Percentiles rank a stretch among this genome's conserved stretches.
These are phyloP conservation scores for Cytospora paraplurivora DNA, from an alignment of 2,329 filamentous ascomycete species.

Conservation along the genomic window DNA sequence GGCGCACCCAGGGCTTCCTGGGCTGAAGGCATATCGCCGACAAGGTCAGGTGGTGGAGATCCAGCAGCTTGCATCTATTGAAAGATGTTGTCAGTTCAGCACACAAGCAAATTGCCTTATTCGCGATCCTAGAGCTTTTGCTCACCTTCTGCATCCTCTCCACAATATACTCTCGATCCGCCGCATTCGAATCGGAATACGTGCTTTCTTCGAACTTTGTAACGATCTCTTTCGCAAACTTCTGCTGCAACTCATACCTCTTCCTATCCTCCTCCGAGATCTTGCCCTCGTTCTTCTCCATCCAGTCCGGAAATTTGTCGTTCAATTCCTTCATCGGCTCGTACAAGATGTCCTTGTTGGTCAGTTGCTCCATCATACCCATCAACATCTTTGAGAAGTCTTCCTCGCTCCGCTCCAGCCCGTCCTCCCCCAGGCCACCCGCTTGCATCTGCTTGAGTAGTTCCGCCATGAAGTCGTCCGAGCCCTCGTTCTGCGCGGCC, in stretches of 20 bases:
- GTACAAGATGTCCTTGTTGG: conserved; percentile 96
- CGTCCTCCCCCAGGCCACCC: conserved; percentile 54
- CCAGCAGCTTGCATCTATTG: conserved; percentile 93
- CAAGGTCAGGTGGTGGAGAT: conserved; percentile 84
- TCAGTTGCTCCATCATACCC: conserved; percentile 98
- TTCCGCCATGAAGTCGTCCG: conserved; percentile 84
- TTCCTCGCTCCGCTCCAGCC: conserved; percentile 63
- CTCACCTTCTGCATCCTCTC: conserved; percentile 96
- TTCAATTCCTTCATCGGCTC: conserved; percentile 98
- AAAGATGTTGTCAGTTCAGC: conserved; percentile 28
- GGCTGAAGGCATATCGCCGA: conserved; percentile 84
- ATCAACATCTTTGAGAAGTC: conserved; percentile 94
- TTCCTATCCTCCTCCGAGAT: conserved; percentile 72
- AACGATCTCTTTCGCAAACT: conserved; percentile 82
- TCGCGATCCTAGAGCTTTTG: neutral
- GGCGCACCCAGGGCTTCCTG: conserved; percentile 68
- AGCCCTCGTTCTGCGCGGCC: conserved; percentile 66
- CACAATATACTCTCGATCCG: conserved; percentile 88
- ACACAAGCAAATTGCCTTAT: neutral
- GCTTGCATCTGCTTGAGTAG: conserved; percentile 87
- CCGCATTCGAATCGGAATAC: conserved; percentile 80
- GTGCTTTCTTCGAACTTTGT: conserved; percentile 79
- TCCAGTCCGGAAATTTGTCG: conserved; percentile 89
- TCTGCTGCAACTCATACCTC: conserved; percentile 79
- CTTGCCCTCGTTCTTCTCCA: conserved; percentile 71